phyloP scores from a whole-genome alignment of 192 early-diverging fungal genomes.

The Linnemannia elongata region DNA sequence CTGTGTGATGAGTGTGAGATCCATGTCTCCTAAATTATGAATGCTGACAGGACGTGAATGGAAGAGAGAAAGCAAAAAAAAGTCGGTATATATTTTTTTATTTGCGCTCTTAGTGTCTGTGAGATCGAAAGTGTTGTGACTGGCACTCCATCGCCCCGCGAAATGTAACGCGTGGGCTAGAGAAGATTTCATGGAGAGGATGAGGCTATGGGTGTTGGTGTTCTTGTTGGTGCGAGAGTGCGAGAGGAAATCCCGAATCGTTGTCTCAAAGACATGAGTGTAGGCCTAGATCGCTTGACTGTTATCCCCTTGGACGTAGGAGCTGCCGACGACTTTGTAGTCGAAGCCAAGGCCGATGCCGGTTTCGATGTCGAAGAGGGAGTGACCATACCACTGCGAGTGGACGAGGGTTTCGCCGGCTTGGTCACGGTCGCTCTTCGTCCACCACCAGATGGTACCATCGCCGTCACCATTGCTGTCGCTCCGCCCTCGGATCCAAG shows the following conservation, averaged over 20 bases:
- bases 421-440: background rate
- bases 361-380: background rate
- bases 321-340: background rate
- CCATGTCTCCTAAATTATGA: background rate
- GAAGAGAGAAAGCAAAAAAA: background rate
- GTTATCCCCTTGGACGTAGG: background rate
- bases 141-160: background rate
- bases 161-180: background rate
- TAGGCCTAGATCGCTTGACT: background rate
- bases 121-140: background rate
- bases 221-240: background rate
- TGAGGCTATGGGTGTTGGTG: background rate
- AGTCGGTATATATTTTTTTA: background rate
- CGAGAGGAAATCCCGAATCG: background rate
- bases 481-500: background rate
- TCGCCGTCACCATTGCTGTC: background rate
- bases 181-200: background rate
- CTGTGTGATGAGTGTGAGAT: background rate
- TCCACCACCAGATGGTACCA: background rate
- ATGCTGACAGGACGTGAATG: background rate
- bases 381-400: background rate
- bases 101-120: background rate
- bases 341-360: background rate
- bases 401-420: background rate
- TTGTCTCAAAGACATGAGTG: background rate